Conservation (phyloP, 1,284 basidiomycete genomes). For the Irpex sp. region DNA sequence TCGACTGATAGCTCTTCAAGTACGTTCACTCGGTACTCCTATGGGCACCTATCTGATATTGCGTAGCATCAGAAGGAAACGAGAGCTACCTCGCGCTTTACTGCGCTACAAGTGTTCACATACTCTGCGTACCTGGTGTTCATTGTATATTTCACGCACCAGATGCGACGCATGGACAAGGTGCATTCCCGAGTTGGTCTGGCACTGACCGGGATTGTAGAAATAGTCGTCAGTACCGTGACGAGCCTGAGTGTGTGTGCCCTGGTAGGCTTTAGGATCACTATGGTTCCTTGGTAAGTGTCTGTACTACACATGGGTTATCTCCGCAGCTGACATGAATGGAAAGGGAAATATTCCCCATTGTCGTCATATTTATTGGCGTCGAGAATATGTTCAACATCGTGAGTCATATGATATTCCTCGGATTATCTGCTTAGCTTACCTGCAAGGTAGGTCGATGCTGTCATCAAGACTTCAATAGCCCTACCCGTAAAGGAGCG, state of each 20-base stretch:
- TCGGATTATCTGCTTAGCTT: constrained; percentile 1
- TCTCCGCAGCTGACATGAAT: constrained; percentile 12
- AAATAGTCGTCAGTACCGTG: constrained; percentile 88
- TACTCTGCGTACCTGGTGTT: constrained; percentile 81
- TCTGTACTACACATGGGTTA: not conserved
- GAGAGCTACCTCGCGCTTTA: constrained; percentile 32
- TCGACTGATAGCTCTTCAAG: constrained; percentile 67
- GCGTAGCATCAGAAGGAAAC: constrained; percentile 48
- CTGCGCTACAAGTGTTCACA: constrained; percentile 68
- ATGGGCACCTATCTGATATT: constrained; percentile 5
- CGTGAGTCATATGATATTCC: constrained; percentile 42
- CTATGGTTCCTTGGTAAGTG: constrained; percentile 83
- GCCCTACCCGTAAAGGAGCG: constrained; percentile 89
- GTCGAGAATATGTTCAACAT: constrained; percentile 97
- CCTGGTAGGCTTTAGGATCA: constrained; percentile 79
- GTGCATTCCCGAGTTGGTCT: constrained; percentile 92
- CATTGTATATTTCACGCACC: constrained; percentile 74
- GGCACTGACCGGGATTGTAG: constrained; percentile 90
- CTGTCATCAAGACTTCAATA: constrained; percentile 87
- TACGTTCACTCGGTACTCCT: constrained; percentile 28
- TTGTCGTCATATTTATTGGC: constrained; percentile 94
- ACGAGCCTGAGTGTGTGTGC: constrained; percentile 92
- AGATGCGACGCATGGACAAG: constrained; percentile 75
- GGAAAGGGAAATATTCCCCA: constrained; percentile 79
- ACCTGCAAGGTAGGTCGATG: constrained; percentile 62